Evolutionary conservation across 1,284 basidiomycete genomes (phyloP), one percentile per base, ranked within the genome.

Genomic region (Blastosporella zonata): DNA sequence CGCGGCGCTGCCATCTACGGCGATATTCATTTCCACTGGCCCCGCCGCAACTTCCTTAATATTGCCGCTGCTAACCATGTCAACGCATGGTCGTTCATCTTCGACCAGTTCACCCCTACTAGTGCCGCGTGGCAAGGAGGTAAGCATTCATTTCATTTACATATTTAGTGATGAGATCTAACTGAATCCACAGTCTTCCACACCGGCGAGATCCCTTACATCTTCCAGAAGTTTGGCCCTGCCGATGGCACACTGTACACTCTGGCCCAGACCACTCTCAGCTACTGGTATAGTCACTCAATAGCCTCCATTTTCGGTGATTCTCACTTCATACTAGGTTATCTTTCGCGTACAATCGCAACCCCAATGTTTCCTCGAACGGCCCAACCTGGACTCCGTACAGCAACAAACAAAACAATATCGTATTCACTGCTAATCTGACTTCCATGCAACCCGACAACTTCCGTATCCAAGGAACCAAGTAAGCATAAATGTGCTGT

Each of bases 271-370:
- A 43, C 59, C 18, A 53, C 62, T 43, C 56, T 55, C 10, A 59
- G 58, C 6, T 65, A 65, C 33, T 65, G 63, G 62, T 55, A 44
- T 3, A 41, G 27, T 40, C 9, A 6, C 12, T 31, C 29, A 15
- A 8, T 40, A 4, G n/a, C n/a, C 15, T 36, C 12, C 10, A 6
- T 17, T n/a, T 37, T 12, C 9, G 21, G 6, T 17, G 3, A 33
- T 12, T 41, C 29, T 43, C 18, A 31, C 29, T 9, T 29, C 15
- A 12, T 31, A 6, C 9, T 25, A 57, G 56, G 56, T 45, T 65
- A 9, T 60, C 60, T 4, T 65, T 64, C 27, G 62, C 61, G 1
- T 58, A 61, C 18, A 59, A 59, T 36, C 54, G 59, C 8, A 38
- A 59, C 20, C 62, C 64, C 4, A 60, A 57, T n/a, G n/a, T n/a